A percentile compares a stretch with the other conserved stretches of the same genome.
Conservation (phyloP, 306 rosid genomes). For the Lagenaria siceraria region DNA sequence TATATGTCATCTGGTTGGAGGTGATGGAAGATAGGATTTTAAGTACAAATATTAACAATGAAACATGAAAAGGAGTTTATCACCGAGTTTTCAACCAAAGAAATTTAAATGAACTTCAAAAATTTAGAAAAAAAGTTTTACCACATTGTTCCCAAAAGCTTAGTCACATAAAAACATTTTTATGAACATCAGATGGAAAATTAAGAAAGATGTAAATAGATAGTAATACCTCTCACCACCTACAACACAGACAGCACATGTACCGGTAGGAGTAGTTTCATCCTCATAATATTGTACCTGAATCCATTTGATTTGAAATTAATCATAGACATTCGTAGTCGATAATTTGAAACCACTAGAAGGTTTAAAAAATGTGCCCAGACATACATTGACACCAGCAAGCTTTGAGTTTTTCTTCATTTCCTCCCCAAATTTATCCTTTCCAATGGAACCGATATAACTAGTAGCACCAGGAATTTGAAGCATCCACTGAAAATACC, state of each 20-base stretch:
- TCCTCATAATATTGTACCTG: conserved; percentile 87
- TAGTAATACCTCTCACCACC: conserved; percentile 75
- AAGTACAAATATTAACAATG: neutral
- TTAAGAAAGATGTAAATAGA: neutral
- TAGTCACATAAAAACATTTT: neutral
- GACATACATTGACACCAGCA: conserved; percentile 78
- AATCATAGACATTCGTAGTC: neutral
- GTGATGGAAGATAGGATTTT: neutral
- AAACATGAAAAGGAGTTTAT: neutral
- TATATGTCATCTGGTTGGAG: neutral
- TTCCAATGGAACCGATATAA: conserved; percentile 87
- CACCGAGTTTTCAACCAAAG: neutral
- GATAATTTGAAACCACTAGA: neutral
- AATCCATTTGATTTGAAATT: neutral
- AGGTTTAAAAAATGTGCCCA: conserved; percentile 7
- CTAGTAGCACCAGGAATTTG: conserved; percentile 82
- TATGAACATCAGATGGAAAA: neutral
- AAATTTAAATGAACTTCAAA: neutral
- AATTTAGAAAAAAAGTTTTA: neutral
- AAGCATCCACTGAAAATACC: conserved; percentile 60
- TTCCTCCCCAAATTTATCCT: conserved; percentile 86
- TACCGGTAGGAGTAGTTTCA: conserved; percentile 77
- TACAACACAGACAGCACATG: conserved; percentile 89
- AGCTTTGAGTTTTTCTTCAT: conserved; percentile 55
- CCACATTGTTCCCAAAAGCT: neutral